Evolutionary conservation across 257 asterid genomes (phyloP).

Genomic region (Jasminum sambac): DNA sequence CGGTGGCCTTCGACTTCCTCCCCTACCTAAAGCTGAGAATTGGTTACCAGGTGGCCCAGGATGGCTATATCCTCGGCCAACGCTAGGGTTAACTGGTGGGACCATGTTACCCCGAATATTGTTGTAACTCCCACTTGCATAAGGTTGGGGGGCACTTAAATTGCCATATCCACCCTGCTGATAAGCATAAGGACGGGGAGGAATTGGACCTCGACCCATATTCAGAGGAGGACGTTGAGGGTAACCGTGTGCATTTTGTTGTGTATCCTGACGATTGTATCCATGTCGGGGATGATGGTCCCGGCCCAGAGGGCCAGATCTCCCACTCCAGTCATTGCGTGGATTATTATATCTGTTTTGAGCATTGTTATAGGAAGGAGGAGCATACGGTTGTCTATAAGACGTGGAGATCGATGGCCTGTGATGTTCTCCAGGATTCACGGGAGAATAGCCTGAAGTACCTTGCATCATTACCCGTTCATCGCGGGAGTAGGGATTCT

Average conservation of each 20-base stretch:
- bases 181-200: slow-evolving; percentile 34
- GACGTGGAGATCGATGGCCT: slow-evolving; percentile 33
- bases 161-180: slow-evolving; percentile 44
- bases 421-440: slow-evolving; percentile 37
- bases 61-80: slow-evolving; percentile 47
- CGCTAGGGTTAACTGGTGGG: slow-evolving; percentile 39
- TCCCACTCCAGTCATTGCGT: slow-evolving; percentile 30
- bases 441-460: slow-evolving; percentile 41
- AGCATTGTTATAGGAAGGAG: slow-evolving; percentile 37
- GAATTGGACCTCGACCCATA: slow-evolving; percentile 34
- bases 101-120: slow-evolving; percentile 34
- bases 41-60: slow-evolving; percentile 59
- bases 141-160: slow-evolving; percentile 34
- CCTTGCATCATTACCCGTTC: slow-evolving; percentile 32
- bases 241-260: slow-evolving; percentile 45
- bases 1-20: slow-evolving; percentile 62
- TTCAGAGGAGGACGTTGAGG: slow-evolving; percentile 38
- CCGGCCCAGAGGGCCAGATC: slow-evolving; percentile 33
- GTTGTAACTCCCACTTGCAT: slow-evolving; percentile 38
- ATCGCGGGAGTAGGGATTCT: slow-evolving; percentile 38
- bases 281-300: slow-evolving; percentile 46
- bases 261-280: slow-evolving; percentile 41
- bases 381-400: slow-evolving; percentile 46
- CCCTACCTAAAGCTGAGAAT: slow-evolving; percentile 57
- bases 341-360: slow-evolving; percentile 41